Conservation (phyloP, 2,329 filamentous ascomycete genomes). For the Botrytis sinoallii region DNA sequence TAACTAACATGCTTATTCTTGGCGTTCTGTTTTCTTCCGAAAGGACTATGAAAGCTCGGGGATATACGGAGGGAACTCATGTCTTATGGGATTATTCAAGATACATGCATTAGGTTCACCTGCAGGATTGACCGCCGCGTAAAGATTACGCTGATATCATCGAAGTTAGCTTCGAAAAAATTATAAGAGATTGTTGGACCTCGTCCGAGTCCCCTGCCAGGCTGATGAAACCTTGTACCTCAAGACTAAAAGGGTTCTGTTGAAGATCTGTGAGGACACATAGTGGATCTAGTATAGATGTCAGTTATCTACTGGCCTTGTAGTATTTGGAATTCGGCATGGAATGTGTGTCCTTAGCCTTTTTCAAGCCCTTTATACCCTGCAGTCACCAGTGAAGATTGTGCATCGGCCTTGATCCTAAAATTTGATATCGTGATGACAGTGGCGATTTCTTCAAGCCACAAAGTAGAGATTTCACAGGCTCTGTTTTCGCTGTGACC, state of each 20-base stretch:
- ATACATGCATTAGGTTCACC: neutral
- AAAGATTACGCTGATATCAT: neutral
- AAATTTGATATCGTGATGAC: neutral
- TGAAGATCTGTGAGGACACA: neutral
- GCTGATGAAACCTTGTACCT: neutral
- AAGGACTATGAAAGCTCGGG: neutral
- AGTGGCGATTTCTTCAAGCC: neutral
- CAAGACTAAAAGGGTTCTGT: neutral
- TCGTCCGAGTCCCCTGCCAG: neutral
- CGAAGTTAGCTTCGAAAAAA: neutral
- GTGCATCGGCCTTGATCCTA: neutral
- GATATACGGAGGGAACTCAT: neutral
- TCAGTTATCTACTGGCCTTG: neutral
- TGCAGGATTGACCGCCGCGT: neutral
- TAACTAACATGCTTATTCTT: neutral
- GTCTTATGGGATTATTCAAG: neutral
- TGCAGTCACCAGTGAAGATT: neutral
- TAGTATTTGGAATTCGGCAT: neutral
- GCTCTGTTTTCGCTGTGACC: neutral
- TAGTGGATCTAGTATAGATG: neutral
- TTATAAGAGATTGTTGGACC: neutral
- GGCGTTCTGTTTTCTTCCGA: neutral
- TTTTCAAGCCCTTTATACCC: too few relatives aligned
- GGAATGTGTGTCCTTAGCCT: neutral
- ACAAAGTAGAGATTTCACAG: neutral